Percentiles rank a stretch among this genome's conserved stretches.
phyloP scores from a whole-genome alignment of 2,329 filamentous ascomycete species.

The Cordyceps cicadae region DNA sequence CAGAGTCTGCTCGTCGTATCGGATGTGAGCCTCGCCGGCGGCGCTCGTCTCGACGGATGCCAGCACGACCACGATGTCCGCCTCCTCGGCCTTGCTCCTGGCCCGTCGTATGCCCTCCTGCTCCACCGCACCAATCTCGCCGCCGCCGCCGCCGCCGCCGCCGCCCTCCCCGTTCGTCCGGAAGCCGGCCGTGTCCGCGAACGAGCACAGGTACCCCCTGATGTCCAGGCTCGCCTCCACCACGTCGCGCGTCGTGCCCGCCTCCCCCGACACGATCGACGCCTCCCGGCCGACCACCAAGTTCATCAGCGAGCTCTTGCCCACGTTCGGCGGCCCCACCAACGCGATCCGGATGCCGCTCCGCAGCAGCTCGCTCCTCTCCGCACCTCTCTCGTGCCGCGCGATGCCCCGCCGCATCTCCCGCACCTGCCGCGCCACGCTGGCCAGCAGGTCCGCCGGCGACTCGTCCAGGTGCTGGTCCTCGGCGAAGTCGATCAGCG shows the following conservation, averaged over 20 bases:
- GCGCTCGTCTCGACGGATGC: conserved; percentile 57
- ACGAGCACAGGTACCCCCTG: conserved; percentile 81
- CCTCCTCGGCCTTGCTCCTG: conserved; percentile 68
- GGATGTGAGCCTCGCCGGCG: conserved; percentile 33
- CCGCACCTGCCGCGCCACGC: conserved; percentile 58
- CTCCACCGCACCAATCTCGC: conserved; percentile 63
- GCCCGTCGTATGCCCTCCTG: conserved; percentile 85
- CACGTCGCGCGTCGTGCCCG: conserved; percentile 88
- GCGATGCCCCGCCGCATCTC: conserved; percentile 55
- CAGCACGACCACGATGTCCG: conserved; percentile 77
- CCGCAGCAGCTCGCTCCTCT: conserved; percentile 73
- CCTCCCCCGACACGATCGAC: conserved; percentile 87
- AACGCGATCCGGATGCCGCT: conserved; percentile 81
- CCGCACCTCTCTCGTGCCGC: conserved; percentile 66
- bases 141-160: background rate
- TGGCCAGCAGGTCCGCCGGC: conserved; percentile 59
- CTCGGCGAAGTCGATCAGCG: conserved; percentile 92
- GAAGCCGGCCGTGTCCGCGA: conserved; percentile 91
- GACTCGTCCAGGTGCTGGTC: conserved; percentile 96
- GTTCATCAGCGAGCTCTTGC: conserved; percentile 92
- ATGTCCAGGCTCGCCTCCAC: conserved; percentile 88
- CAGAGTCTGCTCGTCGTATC: conserved; percentile 48
- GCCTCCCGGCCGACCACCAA: conserved; percentile 83
- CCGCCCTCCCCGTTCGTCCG: conserved; percentile 35
- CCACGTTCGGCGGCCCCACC: conserved; percentile 84